Base-by-base conservation (phyloP, 345 rosid genomes). In the Melaleuca alternifolia region DNA sequence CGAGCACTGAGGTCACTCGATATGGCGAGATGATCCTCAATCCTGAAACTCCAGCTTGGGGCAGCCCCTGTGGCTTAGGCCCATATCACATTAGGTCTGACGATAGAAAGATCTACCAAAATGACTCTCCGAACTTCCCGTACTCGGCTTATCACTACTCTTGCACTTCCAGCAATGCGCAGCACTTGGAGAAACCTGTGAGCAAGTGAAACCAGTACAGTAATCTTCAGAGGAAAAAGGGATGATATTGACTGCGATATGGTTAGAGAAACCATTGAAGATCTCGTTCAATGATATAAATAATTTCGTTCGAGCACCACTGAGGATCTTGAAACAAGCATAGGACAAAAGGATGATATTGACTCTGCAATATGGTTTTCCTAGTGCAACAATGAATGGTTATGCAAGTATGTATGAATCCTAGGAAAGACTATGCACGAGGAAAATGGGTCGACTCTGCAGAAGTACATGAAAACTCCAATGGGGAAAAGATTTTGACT, bases 1-100 rank as follows among this genome's bases (percentile, higher is more conserved):
- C 92, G 54, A 85, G 86, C 16, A 91, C 96, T 1, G 98, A 96
- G 41, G 96, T 96, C 18, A 96, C 98, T 33, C 86, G 96, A 87
- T 96, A 96, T 85, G 89, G 93, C 21, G 97, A 91, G 88, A 92
- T 91, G 97, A 95, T 95, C 89, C 92, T 95, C 86, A 95, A 95
- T 85, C 96, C 94, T 0, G 87, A 83, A 65, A 89, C 91, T 1
- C 44, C 88, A 71, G 92, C 89, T 28, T 94, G 93, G 95, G 94
- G 94, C 87, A 87, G 90, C 87, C 93, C 90, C 5, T 85, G 85
- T 44, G 84, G 50, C 75, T 83, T 93, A 18, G 41, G 4, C 56
- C 94, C 92, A 8, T 94, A 92, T 90, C 97, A 95, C 54, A 90
- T 92, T 21, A 92, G 93, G 52, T 91, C 92, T 3, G 85, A 92